Evolutionary conservation across 352 stramenopile species (phyloP).

Genomic region (Pythium coloratum): DNA sequence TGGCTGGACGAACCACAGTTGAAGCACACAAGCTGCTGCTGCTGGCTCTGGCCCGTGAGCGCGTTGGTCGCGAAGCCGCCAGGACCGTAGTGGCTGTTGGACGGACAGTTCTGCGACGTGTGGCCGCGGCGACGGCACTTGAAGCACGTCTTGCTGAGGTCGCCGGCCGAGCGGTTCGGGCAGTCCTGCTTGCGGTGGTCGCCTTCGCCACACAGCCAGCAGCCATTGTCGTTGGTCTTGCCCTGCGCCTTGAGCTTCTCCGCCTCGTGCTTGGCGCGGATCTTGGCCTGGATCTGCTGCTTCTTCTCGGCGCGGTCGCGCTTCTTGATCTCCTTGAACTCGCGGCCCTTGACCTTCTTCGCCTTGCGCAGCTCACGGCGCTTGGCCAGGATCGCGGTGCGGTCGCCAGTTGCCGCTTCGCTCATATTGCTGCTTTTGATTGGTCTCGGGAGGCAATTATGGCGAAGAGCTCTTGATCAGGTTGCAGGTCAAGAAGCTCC

Average conservation of each 20-base stretch:
- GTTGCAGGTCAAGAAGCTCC: not conserved
- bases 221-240: conserved; percentile 42
- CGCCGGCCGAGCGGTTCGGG: conserved; percentile 57
- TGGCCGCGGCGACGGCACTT: conserved; percentile 80
- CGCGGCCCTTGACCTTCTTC: conserved; percentile 74
- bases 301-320: conserved; percentile 70
- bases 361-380: conserved; percentile 77
- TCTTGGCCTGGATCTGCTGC: conserved; percentile 73
- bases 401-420: conserved; percentile 12
- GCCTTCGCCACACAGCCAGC: conserved; percentile 71
- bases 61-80: conserved; percentile 14
- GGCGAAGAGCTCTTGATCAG: not conserved
- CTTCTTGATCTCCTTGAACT: conserved; percentile 68
- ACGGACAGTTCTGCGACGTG: conserved; percentile 81
- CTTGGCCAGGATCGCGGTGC: conserved; percentile 31
- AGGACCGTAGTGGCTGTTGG: conserved; percentile 22
- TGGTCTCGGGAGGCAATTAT: not conserved
- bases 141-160: conserved; percentile 82
- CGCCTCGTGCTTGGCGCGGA: conserved; percentile 72
- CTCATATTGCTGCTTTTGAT: conserved; percentile 13
- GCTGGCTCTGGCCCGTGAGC: conserved; percentile 15
- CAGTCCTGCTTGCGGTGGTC: conserved; percentile 83
- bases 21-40: conserved; percentile 72
- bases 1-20: conserved; percentile 83
- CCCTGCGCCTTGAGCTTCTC: conserved; percentile 25